phyloP scores from a whole-genome alignment of 2,329 filamentous ascomycete species.

The Scleromitrula shiraiana region DNA sequence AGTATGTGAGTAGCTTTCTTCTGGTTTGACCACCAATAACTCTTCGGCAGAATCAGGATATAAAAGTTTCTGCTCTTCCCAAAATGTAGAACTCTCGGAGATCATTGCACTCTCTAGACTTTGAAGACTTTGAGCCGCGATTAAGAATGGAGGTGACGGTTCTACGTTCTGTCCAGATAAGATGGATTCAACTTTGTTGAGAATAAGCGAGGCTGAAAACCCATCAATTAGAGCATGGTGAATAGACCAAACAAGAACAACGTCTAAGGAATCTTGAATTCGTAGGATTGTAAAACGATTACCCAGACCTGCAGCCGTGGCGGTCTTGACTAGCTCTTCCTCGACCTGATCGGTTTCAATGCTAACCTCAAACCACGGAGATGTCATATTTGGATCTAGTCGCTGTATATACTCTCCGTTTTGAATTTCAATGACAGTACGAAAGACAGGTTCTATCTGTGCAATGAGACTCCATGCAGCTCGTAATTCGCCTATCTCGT shows the following conservation, averaged over 20 bases:
- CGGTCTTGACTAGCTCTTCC: not conserved
- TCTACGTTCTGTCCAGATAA: not conserved
- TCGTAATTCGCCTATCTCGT: conserved; percentile 14
- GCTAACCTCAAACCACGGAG: not conserved
- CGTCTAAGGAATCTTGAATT: not conserved
- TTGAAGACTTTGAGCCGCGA: not conserved
- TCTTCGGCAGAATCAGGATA: not conserved
- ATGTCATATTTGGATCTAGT: not conserved
- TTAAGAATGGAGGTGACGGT: not conserved
- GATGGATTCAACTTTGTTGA: not conserved
- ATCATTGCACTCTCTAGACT: not conserved
- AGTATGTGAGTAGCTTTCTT: not conserved
- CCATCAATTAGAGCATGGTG: conserved; percentile 32
- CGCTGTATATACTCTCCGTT: not conserved
- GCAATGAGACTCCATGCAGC: conserved; percentile 23
- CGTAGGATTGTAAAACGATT: not conserved
- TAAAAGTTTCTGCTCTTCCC: not conserved
- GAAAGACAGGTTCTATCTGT: conserved; percentile 23
- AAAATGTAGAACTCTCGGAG: not conserved
- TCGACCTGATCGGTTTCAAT: not conserved
- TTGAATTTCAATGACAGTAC: conserved; percentile 2
- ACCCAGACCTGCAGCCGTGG: not conserved
- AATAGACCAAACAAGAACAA: conserved; percentile 27
- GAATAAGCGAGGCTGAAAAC: conserved; percentile 16
- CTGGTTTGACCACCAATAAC: not conserved